Percentiles rank a stretch among this genome's conserved stretches.
Evolutionary conservation across 2,329 filamentous ascomycete genomes (phyloP).

Genomic region (Ophiostoma tasmaniense): DNA sequence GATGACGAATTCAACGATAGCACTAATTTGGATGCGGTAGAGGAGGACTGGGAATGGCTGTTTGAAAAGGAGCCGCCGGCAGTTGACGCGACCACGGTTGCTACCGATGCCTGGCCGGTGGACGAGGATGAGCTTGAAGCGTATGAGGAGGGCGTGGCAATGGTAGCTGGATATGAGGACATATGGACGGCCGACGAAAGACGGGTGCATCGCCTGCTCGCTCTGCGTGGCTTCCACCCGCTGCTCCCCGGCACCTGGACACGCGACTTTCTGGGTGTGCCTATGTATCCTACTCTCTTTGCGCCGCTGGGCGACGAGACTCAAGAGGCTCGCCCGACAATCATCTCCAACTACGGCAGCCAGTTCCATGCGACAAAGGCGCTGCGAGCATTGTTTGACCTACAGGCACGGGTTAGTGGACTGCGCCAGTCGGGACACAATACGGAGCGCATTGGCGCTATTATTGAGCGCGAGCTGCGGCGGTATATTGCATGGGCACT

Average conservation of each 20-base stretch:
- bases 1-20: slow-evolving; percentile 16
- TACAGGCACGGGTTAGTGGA: slow-evolving; percentile 27
- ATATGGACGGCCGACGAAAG: slow-evolving; percentile 28
- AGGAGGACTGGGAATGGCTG: slow-evolving; percentile 17
- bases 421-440: slow-evolving; percentile 26
- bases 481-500: slow-evolving; percentile 29
- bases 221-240: slow-evolving; percentile 29
- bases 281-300: slow-evolving; percentile 28
- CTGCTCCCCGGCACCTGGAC: slow-evolving; percentile 29
- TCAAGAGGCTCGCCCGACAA: slow-evolving; percentile 16
- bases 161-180: slow-evolving; percentile 18
- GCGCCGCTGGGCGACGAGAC: slow-evolving; percentile 21
- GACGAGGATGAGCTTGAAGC: slow-evolving; percentile 19
- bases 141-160: slow-evolving; percentile 18
- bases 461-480: slow-evolving; percentile 26
- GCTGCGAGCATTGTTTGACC: slow-evolving; percentile 28
- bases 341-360: slow-evolving; percentile 25
- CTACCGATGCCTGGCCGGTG: slow-evolving; percentile 20
- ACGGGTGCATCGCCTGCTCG: slow-evolving; percentile 29
- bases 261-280: slow-evolving; percentile 28
- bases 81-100: not conserved
- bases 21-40: slow-evolving; percentile 16
- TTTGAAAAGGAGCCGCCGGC: slow-evolving; percentile 14
- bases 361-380: slow-evolving; percentile 28
- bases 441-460: slow-evolving; percentile 23